Conservation (phyloP, 169 alveolate species). For the Plasmodium malariae region DNA sequence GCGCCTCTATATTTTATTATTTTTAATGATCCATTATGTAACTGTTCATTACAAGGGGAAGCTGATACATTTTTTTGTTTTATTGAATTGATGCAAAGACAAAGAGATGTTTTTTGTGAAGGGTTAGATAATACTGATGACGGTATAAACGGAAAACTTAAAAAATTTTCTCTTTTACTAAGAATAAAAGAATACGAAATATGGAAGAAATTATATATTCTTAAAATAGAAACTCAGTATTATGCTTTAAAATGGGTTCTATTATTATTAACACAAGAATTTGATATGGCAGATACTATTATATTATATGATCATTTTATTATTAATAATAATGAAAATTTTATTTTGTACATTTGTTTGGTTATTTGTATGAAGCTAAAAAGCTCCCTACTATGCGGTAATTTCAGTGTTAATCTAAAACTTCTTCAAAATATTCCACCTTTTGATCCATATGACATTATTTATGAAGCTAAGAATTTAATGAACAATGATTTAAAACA, state of each 20-base stretch:
- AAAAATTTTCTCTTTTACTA: slow-evolving; percentile 74
- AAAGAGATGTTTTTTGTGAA: slow-evolving; percentile 86
- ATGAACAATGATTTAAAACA: slow-evolving; percentile 50
- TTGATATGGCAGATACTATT: slow-evolving; percentile 76
- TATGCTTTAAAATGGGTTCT: slow-evolving; percentile 84
- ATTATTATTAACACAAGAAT: slow-evolving; percentile 83
- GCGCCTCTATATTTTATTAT: slow-evolving; percentile 87
- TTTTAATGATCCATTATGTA: slow-evolving; percentile 79
- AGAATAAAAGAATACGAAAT: slow-evolving; percentile 72
- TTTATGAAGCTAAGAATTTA: slow-evolving; percentile 65
- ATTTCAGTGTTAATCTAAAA: slow-evolving; percentile 70
- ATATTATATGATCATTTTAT: slow-evolving; percentile 75
- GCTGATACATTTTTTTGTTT: slow-evolving; percentile 92
- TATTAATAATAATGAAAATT: slow-evolving; percentile 66
- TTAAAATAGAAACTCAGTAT: slow-evolving; percentile 79
- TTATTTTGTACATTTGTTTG: slow-evolving; percentile 73
- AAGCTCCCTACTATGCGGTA: slow-evolving; percentile 59
- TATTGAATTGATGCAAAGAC: slow-evolving; percentile 87
- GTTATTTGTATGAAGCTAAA: slow-evolving; percentile 65
- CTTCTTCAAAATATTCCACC: slow-evolving; percentile 77
- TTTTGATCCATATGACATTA: slow-evolving; percentile 75
- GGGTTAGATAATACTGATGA: slow-evolving; percentile 79
- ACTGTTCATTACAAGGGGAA: slow-evolving; percentile 84
- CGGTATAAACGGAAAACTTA: slow-evolving; percentile 78
- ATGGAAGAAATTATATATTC: slow-evolving; percentile 56